Conservation (phyloP, 164 flowering plant species). For the Cinnamomum chago region DNA sequence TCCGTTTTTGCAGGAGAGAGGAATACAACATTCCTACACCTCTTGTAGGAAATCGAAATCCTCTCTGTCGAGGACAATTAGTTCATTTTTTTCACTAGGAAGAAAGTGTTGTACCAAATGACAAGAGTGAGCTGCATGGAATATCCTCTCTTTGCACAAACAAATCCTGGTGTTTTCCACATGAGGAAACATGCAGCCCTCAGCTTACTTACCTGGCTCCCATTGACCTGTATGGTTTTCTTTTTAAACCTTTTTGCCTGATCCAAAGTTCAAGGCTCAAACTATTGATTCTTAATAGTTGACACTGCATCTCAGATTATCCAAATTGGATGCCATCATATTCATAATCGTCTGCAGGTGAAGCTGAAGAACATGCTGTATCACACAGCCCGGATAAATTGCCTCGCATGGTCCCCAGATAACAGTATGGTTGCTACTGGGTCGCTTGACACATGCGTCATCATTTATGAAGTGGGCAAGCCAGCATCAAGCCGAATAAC, state of each 20-base stretch:
- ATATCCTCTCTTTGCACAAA: neutral
- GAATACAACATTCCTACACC: no score
- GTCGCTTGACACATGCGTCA: constrained; percentile 83
- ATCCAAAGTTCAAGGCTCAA: neutral
- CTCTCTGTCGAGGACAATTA: no score
- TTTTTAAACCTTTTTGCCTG: no score
- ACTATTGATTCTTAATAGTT: neutral
- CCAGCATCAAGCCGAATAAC: constrained; percentile 85
- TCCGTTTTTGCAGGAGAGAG: no score
- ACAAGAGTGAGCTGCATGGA: no score
- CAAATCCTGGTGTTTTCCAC: neutral
- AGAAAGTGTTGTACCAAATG: no score
- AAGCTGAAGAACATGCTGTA: constrained; percentile 94
- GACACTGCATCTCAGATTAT: neutral
- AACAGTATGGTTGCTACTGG: constrained; percentile 87
- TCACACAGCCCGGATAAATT: constrained; percentile 89
- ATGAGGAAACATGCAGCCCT: neutral
- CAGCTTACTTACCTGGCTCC: neutral
- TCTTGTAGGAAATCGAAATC: no score
- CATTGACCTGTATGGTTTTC: neutral
- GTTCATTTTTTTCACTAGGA: no score
- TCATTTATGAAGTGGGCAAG: constrained; percentile 71
- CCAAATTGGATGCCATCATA: neutral
- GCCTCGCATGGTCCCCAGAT: constrained; percentile 94
- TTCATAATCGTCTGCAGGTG: constrained; percentile 43